Evolutionary conservation across 306 rosid species (phyloP).

Genomic region (Prunus fruticosa): DNA sequence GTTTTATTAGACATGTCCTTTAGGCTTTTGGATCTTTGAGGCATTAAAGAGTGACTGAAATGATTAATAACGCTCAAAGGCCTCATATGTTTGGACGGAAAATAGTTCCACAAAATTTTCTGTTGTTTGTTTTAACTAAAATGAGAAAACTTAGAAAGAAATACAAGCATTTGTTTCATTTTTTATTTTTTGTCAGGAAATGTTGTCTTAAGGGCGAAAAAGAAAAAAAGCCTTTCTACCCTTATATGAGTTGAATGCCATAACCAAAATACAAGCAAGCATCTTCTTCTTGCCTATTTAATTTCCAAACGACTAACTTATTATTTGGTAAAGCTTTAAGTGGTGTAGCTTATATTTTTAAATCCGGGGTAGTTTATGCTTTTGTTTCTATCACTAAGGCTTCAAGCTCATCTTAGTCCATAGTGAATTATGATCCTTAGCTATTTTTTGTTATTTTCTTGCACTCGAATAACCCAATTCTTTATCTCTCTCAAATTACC

Average conservation of each 20-base stretch:
- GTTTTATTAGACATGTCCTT: neutral
- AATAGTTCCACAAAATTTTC: neutral
- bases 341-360: neutral
- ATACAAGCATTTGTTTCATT: neutral
- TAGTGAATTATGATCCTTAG: neutral
- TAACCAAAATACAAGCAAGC: neutral
- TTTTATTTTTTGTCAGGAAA: neutral
- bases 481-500: constrained; percentile 32
- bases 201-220: neutral
- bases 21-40: neutral
- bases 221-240: neutral
- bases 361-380: neutral
- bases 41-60: neutral
- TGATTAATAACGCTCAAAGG: neutral
- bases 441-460: neutral
- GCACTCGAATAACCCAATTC: neutral
- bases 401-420: neutral
- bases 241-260: neutral
- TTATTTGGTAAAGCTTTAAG: neutral
- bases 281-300: neutral
- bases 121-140: neutral
- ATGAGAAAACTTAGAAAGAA: neutral
- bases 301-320: neutral
- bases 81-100: neutral
- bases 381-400: neutral